Base-by-base conservation (phyloP, 176 grass and related monocot genomes). In the Zoysia pacifica region DNA sequence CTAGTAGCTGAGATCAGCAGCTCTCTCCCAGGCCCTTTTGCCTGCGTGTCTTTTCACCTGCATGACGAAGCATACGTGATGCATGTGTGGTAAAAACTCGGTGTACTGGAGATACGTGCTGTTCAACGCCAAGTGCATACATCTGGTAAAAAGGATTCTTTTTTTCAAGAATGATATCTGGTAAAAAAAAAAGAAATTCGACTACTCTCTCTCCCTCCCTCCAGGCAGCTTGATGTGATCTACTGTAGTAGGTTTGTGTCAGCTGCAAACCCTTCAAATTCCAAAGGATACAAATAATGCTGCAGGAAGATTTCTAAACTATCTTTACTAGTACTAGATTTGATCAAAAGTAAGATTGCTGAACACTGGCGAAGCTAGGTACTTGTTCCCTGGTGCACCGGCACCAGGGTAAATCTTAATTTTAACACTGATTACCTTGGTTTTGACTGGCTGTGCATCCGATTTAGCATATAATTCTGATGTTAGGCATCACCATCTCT, bases 1-100 rank as follows among this genome's bases (percentile, higher is more conserved):
- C 28, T 28, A 28, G 28, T 28, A 28, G 28, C 20, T 62, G 59
- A 62, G 64, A 59, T 58, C 72, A 18, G 13, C 11, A n/a, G 18
- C 64, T 42, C 50, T n/a, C 70, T 16, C 54, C 9, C 59, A 67
- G 73, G 45, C 48, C 56, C 75, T 80, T 90, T 86, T 60, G 70
- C 64, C 63, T 75, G 69, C 70, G 14, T 80, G 80, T 90, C 79
- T 83, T 83, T 83, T 83, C 83, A 79, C 80, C 45, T 68, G 75
- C 82, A 65, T 86, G 42, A 3, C 3, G 45, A 3, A 62, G 0
- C 58, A 35, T 86, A 64, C 64, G 36, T 45, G 5, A 45, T 45
- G 55, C 9, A 5, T 55, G 14, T 18, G 11, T 67, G 53, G 63
- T 67, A 66, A 67, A 81, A 86, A 78, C 76, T 73, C 54, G 49